phyloP scores from a whole-genome alignment of 2,329 filamentous ascomycete species.

The Colletotrichum costaricense region DNA sequence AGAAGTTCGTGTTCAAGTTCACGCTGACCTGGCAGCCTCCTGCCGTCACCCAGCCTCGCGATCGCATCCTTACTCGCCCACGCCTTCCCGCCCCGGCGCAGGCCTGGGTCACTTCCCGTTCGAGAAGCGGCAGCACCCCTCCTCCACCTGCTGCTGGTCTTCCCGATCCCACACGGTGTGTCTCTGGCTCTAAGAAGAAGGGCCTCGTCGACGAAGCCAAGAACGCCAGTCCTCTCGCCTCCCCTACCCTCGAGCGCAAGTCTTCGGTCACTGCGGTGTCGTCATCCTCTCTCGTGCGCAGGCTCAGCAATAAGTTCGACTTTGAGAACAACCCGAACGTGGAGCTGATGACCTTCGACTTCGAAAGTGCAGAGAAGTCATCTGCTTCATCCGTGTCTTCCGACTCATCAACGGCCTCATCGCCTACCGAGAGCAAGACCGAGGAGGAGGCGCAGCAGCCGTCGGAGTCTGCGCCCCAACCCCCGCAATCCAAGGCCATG shows the following conservation, averaged over 20 bases:
- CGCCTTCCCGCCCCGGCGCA: slow-evolving; percentile 79
- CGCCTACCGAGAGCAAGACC: slow-evolving; percentile 19
- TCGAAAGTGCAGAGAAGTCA: slow-evolving; percentile 22
- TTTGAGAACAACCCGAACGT: slow-evolving; percentile 25
- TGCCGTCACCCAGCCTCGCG: slow-evolving; percentile 64
- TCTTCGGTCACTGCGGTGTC: slow-evolving; percentile 35
- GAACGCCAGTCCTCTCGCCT: slow-evolving; percentile 57
- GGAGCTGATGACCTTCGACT: slow-evolving; percentile 31
- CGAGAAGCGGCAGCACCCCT: slow-evolving; percentile 52
- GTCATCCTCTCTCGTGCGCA: slow-evolving; percentile 27
- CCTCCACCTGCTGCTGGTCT: slow-evolving; percentile 49
- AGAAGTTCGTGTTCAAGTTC: slow-evolving; percentile 79
- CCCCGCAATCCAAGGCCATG: slow-evolving; percentile 36
- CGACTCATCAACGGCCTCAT: slow-evolving; percentile 18
- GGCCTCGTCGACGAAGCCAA: slow-evolving; percentile 63
- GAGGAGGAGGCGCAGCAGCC: slow-evolving; percentile 41
- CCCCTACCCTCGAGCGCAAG: slow-evolving; percentile 43
- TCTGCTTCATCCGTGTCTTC: slow-evolving; percentile 29
- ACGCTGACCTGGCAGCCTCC: slow-evolving; percentile 73
- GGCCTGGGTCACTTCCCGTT: slow-evolving; percentile 62
- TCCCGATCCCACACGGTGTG: slow-evolving; percentile 57
- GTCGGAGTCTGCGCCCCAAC: slow-evolving; percentile 37
- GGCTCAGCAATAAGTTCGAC: slow-evolving; percentile 35
- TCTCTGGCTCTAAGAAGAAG: slow-evolving; percentile 58
- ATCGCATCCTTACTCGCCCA: slow-evolving; percentile 74